Evolutionary conservation across 2,329 filamentous ascomycete genomes (phyloP), one percentile per base, ranked within the genome.

Genomic region (Leptographium procerum): DNA sequence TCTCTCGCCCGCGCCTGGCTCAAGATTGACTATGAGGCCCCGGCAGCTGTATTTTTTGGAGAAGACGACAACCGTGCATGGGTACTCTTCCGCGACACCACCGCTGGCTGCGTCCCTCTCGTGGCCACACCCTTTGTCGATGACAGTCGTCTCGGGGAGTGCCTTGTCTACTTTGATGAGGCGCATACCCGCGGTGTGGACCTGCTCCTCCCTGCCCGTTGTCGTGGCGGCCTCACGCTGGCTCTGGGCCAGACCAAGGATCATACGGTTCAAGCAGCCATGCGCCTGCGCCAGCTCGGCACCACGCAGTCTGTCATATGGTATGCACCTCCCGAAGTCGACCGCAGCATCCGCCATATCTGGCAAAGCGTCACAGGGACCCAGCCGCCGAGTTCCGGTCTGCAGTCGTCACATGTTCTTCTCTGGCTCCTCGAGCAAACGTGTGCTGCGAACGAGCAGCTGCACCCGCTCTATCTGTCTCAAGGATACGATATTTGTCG

Each of bases 361-460:
- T 66, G 71, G 16, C 59, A 65, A 0, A 73, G 75, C 2, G 19
- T 10, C 7, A 34, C 24, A 14, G 7, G 26, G 14, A 13, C 13
- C 24, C 10, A 13, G 4, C 6, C 9, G 13, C 22, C 55, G 0
- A 31, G 40, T 10, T 3, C 3, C 1, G 19, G 31, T 0, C 19
- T 78, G 1, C 68, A 77, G 55, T 83, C 80, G 0, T 24, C 59
- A 1, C 47, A 66, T 31, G 64, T 69, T 0, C 69, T 87, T 1
- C 64, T 66, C 4, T 88, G 85, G 85, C 73, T 88, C 0, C 72
- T 88, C 0, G 75, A 85, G 52, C 81, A 87, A 57, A 86, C 83
- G 0, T 88, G 85, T 59, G 67, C 71, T 8, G 75, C 70, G 0
- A 84, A 82, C 22, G 81, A 85, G 59, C 78, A 85, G 34, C 66